Evolutionary conservation across 2,329 filamentous ascomycete genomes (phyloP).

Genomic region (Colletotrichum aenigma): DNA sequence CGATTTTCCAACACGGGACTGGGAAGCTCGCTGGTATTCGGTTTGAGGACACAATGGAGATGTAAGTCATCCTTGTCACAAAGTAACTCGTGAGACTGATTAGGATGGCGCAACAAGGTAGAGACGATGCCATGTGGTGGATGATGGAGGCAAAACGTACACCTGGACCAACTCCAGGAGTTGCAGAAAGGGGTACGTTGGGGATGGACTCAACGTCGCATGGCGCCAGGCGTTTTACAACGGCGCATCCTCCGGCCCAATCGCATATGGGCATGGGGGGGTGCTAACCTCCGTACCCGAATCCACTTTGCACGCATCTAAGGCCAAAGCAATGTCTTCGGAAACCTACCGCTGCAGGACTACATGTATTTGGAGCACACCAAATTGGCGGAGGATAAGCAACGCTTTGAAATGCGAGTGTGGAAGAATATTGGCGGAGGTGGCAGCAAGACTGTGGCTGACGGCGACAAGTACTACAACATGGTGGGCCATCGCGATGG

Average conservation of each 20-base stretch:
- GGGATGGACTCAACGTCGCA: slow-evolving; percentile 10
- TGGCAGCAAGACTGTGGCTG: slow-evolving; percentile 6
- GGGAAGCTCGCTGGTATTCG: too few species aligned
- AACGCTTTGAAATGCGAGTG: neutral
- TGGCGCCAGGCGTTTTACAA: slow-evolving; percentile 24
- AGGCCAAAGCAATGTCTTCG: slow-evolving; percentile 4
- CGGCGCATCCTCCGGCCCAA: slow-evolving; percentile 9
- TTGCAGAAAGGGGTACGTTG: slow-evolving; percentile 12
- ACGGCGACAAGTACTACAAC: slow-evolving; percentile 22
- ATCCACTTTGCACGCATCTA: slow-evolving; percentile 19
- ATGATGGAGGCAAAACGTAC: slow-evolving; percentile 15
- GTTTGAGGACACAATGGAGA: too few species aligned
- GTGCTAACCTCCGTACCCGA: neutral
- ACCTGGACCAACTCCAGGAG: slow-evolving; percentile 28
- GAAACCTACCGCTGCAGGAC: neutral
- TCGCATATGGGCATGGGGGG: slow-evolving; percentile 3
- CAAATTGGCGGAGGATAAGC: neutral
- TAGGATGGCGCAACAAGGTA: neutral
- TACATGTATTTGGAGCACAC: slow-evolving; percentile 18
- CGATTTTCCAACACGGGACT: too few species aligned
- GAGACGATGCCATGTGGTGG: slow-evolving; percentile 28
- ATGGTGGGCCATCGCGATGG: slow-evolving; percentile 16
- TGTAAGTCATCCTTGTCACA: neutral
- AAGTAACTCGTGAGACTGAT: rapidly evolving
- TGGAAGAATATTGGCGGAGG: slow-evolving; percentile 23